Evolutionary conservation across 2,329 filamentous ascomycete species (phyloP).

Genomic region (Colletotrichum noveboracense): DNA sequence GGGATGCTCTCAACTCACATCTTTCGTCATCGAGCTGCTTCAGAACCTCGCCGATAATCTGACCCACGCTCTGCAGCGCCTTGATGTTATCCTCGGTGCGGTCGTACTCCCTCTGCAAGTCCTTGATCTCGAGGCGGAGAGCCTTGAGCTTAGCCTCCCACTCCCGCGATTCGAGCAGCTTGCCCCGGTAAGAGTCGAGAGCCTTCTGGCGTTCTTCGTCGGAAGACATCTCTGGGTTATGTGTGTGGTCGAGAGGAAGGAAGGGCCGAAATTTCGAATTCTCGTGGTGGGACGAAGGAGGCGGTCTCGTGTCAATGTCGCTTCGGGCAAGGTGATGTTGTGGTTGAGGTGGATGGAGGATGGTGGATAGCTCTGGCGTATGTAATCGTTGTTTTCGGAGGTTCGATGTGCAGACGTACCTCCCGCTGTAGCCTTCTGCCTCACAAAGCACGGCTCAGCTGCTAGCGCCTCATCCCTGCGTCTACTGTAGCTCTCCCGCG

Average conservation of each 20-base stretch:
- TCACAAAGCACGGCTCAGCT: slow-evolving; percentile 15
- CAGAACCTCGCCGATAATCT: slow-evolving; percentile 98
- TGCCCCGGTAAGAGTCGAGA: slow-evolving; percentile 78
- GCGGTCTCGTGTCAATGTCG: background rate
- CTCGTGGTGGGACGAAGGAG: background rate
- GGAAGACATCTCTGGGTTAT: slow-evolving; percentile 48
- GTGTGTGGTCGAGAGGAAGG: background rate
- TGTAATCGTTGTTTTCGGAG: slow-evolving; percentile 22
- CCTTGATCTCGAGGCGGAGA: slow-evolving; percentile 94
- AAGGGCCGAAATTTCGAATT: background rate
- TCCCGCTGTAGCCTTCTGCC: slow-evolving; percentile 19
- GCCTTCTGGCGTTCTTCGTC: slow-evolving; percentile 70
- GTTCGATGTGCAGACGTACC: slow-evolving; percentile 18
- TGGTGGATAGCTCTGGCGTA: slow-evolving; percentile 16
- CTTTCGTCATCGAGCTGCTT: slow-evolving; percentile 99
- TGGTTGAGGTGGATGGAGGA: background rate
- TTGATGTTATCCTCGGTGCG: slow-evolving; percentile 99
- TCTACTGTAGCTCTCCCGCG: slow-evolving; percentile 11
- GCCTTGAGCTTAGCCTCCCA: slow-evolving; percentile 98
- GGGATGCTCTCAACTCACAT: slow-evolving; percentile 66
- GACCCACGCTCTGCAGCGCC: slow-evolving; percentile 96
- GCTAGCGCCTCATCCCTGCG: slow-evolving; percentile 5
- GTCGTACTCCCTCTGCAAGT: slow-evolving; percentile 92
- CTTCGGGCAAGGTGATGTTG: background rate
- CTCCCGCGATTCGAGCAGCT: slow-evolving; percentile 92